Evolutionary conservation across 176 grass and related monocot species (phyloP), one percentile per base, ranked within the genome.

Genomic region (Tillandsia fasciculata): DNA sequence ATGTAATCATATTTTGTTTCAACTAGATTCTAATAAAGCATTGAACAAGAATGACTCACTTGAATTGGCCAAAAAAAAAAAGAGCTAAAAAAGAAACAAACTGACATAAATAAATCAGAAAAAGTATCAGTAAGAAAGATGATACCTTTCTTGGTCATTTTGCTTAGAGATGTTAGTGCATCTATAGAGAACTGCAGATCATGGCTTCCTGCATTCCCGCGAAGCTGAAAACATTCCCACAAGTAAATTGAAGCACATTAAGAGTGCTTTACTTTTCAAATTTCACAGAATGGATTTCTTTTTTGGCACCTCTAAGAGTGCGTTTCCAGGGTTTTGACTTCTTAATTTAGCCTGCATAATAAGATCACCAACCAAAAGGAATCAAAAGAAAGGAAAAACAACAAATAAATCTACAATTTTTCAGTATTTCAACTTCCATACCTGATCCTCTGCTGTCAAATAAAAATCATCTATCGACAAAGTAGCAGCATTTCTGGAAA

Each of bases 401-500:
- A 74, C 14, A 8, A 78, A 64, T 52, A 56, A 28, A 51, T 50
- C 69, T 67, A 53, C 47, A 50, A 65, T n/a, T 26, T 9, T 14
- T 48, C 42, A 12, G 52, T 70, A 74, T 77, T 50, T 70, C 9
- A 57, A 82, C 14, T 80, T 72, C n/a, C 71, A 64, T 50, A 90
- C 94, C 94, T 99, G 94, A 2, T 83, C 89, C 74, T 79, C 81
- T 70, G 87, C 82, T 65, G 94, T 99, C 64, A 99, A 83, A 78
- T 99, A 99, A 79, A 99, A 93, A 65, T 99, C 94, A 70, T 99
- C 94, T 65, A 99, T 93, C 29, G 94, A 99, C 78, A 99, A 72
- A 26, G 87, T 99, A 48, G 86, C 75, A 0, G 87, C 70, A 71
- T 68, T 93, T 72, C 94, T 99, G 70, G 48, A 52, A 74, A 81